Evolutionary conservation across 495 filamentous ascomycete genomes (phyloP).

Genomic region (Aspergillus biplanus): DNA sequence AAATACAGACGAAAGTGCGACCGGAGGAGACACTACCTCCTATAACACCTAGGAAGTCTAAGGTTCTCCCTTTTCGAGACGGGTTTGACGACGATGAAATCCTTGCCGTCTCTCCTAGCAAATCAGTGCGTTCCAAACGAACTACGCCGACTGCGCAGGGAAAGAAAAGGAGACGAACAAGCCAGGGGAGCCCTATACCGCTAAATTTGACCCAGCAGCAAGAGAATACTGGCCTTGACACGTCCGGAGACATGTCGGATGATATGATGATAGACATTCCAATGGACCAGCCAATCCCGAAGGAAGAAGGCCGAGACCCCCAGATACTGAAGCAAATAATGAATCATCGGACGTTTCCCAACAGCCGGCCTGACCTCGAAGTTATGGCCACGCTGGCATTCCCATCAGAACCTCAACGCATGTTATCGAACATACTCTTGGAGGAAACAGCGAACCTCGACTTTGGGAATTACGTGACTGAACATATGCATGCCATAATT

Average conservation of each 20-base stretch:
- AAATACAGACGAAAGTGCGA: slow-evolving; percentile 49
- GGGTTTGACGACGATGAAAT: slow-evolving; percentile 78
- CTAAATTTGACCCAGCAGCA: slow-evolving; percentile 53
- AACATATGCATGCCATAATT: slow-evolving; percentile 56
- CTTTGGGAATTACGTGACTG: slow-evolving; percentile 51
- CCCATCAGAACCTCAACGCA: slow-evolving; percentile 56
- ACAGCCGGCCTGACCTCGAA: slow-evolving; percentile 59
- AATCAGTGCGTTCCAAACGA: slow-evolving; percentile 54
- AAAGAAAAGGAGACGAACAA: slow-evolving; percentile 65
- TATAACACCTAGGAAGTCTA: slow-evolving; percentile 63
- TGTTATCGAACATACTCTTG: slow-evolving; percentile 61
- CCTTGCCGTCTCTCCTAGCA: slow-evolving; percentile 59
- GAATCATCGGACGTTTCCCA: slow-evolving; percentile 54
- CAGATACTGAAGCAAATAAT: slow-evolving; percentile 61
- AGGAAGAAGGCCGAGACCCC: slow-evolving; percentile 19
- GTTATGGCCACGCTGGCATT: slow-evolving; percentile 51
- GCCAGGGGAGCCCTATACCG: slow-evolving; percentile 57
- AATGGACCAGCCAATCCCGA: slow-evolving; percentile 3
- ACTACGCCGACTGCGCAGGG: slow-evolving; percentile 60
- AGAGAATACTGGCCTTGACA: slow-evolving; percentile 32
- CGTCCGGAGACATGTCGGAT: slow-evolving; percentile 28
- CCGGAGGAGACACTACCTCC: slow-evolving; percentile 40
- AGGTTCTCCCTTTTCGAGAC: slow-evolving; percentile 61
- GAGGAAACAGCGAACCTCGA: slow-evolving; percentile 52
- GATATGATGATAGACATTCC: slow-evolving; percentile 22